These are phyloP conservation scores for Sporothrix euskadiensis DNA, from an alignment of 2,329 filamentous ascomycete species.

Conservation along the genomic window DNA sequence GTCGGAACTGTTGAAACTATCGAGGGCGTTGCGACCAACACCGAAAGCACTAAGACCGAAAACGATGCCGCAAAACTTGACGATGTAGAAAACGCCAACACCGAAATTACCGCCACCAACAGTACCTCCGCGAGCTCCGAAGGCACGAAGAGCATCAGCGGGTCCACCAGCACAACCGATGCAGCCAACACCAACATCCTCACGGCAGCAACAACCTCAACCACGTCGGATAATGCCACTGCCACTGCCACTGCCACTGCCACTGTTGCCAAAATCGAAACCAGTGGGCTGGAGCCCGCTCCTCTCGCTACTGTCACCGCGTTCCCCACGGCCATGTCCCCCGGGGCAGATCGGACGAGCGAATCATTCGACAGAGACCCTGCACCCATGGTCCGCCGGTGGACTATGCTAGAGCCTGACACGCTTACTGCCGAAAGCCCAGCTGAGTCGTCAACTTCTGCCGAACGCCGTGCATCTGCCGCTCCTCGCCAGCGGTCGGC, in stretches of 20 bases:
- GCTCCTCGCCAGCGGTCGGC: conserved; percentile 50
- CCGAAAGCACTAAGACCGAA: background rate
- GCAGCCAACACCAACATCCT: background rate
- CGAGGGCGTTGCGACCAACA: background rate
- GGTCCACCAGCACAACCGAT: background rate
- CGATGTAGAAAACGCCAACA: background rate
- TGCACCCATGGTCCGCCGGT: conserved; percentile 41
- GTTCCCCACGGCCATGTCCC: background rate
- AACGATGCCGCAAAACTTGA: background rate
- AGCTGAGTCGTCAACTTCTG: conserved; percentile 32
- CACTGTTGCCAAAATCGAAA: background rate
- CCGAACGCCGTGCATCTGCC: conserved; percentile 38
- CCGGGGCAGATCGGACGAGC: background rate
- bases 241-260: background rate
- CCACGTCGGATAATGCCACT: background rate
- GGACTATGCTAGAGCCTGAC: conserved; percentile 37
- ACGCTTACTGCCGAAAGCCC: conserved; percentile 22
- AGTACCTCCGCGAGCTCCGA: background rate
- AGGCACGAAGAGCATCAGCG: background rate
- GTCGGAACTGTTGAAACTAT: background rate
- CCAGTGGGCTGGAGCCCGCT: background rate
- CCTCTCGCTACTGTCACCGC: background rate
- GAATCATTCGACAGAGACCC: conserved; percentile 31
- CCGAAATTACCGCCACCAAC: background rate
- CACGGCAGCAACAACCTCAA: background rate